Base-by-base conservation (phyloP, 768 basidiomycete genomes). In the Kwoniella heveanensis region DNA sequence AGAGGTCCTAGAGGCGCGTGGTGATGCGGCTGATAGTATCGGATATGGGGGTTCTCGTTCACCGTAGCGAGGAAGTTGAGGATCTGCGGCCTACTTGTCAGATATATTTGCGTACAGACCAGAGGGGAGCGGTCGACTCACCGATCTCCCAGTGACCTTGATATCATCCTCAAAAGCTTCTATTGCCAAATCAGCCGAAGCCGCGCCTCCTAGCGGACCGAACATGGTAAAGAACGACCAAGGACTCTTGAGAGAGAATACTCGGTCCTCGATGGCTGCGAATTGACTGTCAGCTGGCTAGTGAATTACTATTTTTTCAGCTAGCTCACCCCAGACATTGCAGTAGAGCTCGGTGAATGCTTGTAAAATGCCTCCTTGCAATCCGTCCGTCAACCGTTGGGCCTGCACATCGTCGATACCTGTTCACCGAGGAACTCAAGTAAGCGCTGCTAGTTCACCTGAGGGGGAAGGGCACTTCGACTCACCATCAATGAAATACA, bases 401-500 rank as follows among this genome's bases (percentile, higher is more conserved):
- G 95, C 89, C 30, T 97, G 83, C 21, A 82, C 79, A 66, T 98
- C 94, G 24, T 87, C 81, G 63, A 97, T 83, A 12, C 87, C 95
- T 94, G 39, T 9, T 17, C 39, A 6, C 32, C 54, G 59, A 25
- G 3, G 15, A 6, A 8, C 10, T 26, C 26, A 6, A 29, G 39
- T 58, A 22, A 66, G 55, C 54, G 21, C 32, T 26, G 12, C 32
- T n/a, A n/a, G n/a, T n/a, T n/a, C n/a, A n/a, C n/a, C n/a, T n/a
- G n/a, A n/a, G n/a, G n/a, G n/a, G n/a, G n/a, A n/a, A n/a, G n/a
- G n/a, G n/a, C n/a, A n/a, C n/a, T n/a, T n/a, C 12, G 50, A 75
- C 86, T 69, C 62, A 88, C 95, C 90, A 74, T 97, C 95, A 63
- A 94, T 84, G 78, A 98, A 99, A 85, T 93, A 94, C 60, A 97